Conservation (phyloP, 2,329 filamentous ascomycete species). For the Talaromyces funiculosus region DNA sequence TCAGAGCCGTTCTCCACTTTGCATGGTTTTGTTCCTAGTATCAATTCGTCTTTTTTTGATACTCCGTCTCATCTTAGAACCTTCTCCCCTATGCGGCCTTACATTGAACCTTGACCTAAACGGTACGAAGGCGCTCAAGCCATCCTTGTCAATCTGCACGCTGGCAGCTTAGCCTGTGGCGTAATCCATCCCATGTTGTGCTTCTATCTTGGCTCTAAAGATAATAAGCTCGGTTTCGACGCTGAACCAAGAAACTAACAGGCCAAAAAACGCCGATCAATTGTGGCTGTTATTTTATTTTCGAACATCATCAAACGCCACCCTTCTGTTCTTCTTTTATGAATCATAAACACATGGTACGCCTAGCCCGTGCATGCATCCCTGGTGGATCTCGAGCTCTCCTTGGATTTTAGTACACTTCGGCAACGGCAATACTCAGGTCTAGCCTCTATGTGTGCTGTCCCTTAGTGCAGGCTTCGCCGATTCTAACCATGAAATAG, state of each 20-base stretch:
- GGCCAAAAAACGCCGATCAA: background rate
- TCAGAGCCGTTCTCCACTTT: background rate
- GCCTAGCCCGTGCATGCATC: background rate
- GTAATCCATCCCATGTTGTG: background rate
- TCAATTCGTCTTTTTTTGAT: background rate
- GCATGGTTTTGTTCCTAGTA: background rate
- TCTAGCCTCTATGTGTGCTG: background rate
- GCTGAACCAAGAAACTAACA: background rate
- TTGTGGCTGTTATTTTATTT: conserved; percentile 3
- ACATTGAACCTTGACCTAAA: background rate
- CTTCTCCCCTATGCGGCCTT: background rate
- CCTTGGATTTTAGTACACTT: background rate
- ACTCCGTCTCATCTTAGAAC: background rate
- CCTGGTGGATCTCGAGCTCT: conserved; percentile 2
- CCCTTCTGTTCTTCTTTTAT: background rate
- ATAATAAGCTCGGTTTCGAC: background rate
- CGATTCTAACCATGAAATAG: background rate
- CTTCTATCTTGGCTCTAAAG: background rate
- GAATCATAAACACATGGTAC: conserved; percentile 1
- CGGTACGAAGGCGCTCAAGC: background rate
- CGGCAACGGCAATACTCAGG: background rate
- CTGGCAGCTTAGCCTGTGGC: conserved; percentile 1
- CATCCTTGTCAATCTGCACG: conserved; percentile 4
- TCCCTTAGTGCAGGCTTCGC: conserved; percentile 2
- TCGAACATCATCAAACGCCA: background rate